Conservation (phyloP, 331 rosid species). For the Malus hybrid region DNA sequence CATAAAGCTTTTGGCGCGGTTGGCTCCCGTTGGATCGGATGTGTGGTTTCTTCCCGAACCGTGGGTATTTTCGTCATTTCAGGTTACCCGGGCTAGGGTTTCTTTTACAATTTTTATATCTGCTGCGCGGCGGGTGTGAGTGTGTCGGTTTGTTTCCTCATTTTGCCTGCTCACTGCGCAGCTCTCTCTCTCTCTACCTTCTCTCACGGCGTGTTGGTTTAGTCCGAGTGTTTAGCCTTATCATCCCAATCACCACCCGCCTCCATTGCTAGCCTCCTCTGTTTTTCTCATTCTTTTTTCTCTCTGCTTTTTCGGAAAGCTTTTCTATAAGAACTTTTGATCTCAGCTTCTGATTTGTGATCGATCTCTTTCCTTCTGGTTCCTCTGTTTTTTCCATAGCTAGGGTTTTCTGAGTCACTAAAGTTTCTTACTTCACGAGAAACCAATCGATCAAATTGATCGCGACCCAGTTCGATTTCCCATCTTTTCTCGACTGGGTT, state of each 20-base stretch:
- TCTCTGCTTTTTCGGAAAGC: neutral
- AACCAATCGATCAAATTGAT: neutral
- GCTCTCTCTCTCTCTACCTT: neutral
- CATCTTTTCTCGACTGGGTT: slow-evolving; percentile 7
- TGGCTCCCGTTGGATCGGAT: slow-evolving; percentile 5
- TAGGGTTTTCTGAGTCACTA: neutral
- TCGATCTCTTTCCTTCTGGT: slow-evolving; percentile 5
- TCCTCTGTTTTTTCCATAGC: neutral
- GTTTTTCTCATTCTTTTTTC: neutral
- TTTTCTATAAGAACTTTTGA: neutral
- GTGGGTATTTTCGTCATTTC: slow-evolving; percentile 41
- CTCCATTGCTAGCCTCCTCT: neutral
- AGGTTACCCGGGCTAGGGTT: slow-evolving; percentile 45
- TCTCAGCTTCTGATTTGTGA: neutral
- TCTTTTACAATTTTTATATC: slow-evolving; percentile 26
- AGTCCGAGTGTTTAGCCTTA: neutral
- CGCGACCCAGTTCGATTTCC: neutral
- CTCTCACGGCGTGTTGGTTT: slow-evolving; percentile 11
- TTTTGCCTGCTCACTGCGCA: neutral
- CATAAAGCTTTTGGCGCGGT: slow-evolving; percentile 43
- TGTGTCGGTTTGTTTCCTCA: slow-evolving; percentile 46
- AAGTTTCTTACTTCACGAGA: neutral
- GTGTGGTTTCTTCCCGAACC: neutral
- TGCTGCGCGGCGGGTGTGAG: slow-evolving; percentile 45
- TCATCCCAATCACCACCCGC: neutral